Base-by-base conservation (phyloP, 2,329 filamentous ascomycete species). In the Monilinia fructicola region DNA sequence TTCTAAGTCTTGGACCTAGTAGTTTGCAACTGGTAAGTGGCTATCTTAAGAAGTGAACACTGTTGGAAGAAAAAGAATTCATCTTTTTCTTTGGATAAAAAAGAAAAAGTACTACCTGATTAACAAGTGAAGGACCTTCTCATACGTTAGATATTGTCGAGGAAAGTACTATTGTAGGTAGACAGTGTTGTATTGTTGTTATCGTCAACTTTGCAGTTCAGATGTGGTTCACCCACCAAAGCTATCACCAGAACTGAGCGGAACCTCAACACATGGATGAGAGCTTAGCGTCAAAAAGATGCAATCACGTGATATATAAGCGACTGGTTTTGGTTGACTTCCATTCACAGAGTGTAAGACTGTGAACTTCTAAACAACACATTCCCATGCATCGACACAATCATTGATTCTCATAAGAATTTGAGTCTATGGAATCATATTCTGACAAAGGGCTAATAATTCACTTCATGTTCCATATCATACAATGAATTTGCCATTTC, bases 241-340 rank as follows among this genome's bases (percentile, higher is more conserved):
- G 53, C 62, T 59, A 42, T 11, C 58, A 56, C 53, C 56, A 44
- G 62, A 54, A 58, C 42, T 64, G n/a, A 55, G 62, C 40, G 28
- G 62, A 56, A 64, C 52, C 52, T 64, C 61, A 35, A 35, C 54
- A 56, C 62, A 64, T 64, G 62, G 62, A 64, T 64, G 31, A 64
- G 53, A 64, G 62, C 40, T 56, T 64, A 64, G 62, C 52, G 62
- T 5, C 40, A 56, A 50, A 35, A 64, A 26, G 3, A 4, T 5
- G 2, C 10, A 35, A 14, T 64, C 61, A 65, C 42, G 62, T 58
- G 52, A 40, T 14, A 3, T 21, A 6, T 55, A 64, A 64, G 52
- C 61, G 52, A 64, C 23, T 42, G 26, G 28, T 40, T 11, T 28
- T 31, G 4, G 26, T 18, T 9, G n/a, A 23, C 40, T 31, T 21